A percentile compares a stretch with the other conserved stretches of the same genome.
phyloP scores from a whole-genome alignment of 1,284 basidiomycete species.

The Gastroboletus turbinatus region DNA sequence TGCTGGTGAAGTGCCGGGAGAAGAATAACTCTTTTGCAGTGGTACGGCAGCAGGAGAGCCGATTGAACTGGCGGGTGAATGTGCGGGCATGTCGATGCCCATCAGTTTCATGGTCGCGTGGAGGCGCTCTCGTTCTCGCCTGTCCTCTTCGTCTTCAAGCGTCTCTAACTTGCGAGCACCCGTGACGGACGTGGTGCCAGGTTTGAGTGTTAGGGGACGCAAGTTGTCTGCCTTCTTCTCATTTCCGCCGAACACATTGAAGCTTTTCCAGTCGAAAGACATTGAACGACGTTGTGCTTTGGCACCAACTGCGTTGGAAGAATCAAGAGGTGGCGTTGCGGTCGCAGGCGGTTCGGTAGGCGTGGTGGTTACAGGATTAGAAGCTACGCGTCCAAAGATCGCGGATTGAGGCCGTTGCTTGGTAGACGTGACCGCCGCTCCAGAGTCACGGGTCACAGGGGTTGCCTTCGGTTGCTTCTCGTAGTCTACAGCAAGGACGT shows the following conservation, averaged over 20 bases:
- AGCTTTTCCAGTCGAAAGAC: slow-evolving; percentile 78
- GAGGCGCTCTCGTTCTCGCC: slow-evolving; percentile 78
- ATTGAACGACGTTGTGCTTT: slow-evolving; percentile 68
- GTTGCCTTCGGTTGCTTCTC: slow-evolving; percentile 50
- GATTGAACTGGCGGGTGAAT: slow-evolving; percentile 32
- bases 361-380: slow-evolving; percentile 38
- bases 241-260: slow-evolving; percentile 61
- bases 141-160: slow-evolving; percentile 83
- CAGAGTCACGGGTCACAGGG: slow-evolving; percentile 22
- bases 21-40: slow-evolving; percentile 45
- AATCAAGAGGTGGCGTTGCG: slow-evolving; percentile 38
- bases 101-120: slow-evolving; percentile 89
- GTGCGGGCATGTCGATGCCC: slow-evolving; percentile 70
- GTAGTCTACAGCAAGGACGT: slow-evolving; percentile 88
- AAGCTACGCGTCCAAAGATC: slow-evolving; percentile 46
- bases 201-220: slow-evolving; percentile 71
- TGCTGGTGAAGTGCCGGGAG: slow-evolving; percentile 36
- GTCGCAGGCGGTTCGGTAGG: slow-evolving; percentile 36
- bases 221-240: slow-evolving; percentile 64
- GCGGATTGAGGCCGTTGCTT: slow-evolving; percentile 62
- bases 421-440: slow-evolving; percentile 20
- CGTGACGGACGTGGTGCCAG: slow-evolving; percentile 53
- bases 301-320: slow-evolving; percentile 29
- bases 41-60: slow-evolving; percentile 33
- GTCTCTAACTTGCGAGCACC: slow-evolving; percentile 75